phyloP scores from a whole-genome alignment of 148 eudicot genomes.

The Oxyria digyna region DNA sequence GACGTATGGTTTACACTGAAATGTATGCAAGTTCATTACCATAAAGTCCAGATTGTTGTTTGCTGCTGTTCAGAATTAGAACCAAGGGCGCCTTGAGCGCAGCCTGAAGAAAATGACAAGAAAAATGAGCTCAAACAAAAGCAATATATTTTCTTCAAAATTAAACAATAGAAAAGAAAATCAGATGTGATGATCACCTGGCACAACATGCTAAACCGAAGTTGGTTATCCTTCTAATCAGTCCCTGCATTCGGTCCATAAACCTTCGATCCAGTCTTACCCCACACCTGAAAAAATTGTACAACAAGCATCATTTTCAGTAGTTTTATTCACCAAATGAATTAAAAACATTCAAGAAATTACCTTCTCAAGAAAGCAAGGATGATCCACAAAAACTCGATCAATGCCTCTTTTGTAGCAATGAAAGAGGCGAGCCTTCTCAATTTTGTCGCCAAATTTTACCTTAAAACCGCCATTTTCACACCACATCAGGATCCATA shows the following conservation, averaged over 20 bases:
- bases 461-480: constrained; percentile 23
- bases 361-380: constrained; percentile 45
- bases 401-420: constrained; percentile 58
- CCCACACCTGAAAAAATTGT: constrained; percentile 62
- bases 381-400: constrained; percentile 51
- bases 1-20: not conserved
- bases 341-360: too few species aligned
- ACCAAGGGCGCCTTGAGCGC: constrained; percentile 85
- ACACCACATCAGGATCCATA: not conserved
- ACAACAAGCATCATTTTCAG: not conserved
- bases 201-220: constrained; percentile 73
- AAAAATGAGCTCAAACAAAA: not conserved
- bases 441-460: constrained; percentile 31
- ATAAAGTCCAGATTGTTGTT: constrained; percentile 77
- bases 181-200: too few species aligned
- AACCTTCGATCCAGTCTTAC: constrained; percentile 75
- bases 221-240: constrained; percentile 68
- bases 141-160: not conserved
- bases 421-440: constrained; percentile 42
- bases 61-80: constrained; percentile 51
- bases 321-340: not conserved
- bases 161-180: not conserved
- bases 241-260: constrained; percentile 78
- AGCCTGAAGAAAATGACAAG: constrained; percentile 38
- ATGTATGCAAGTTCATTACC: constrained; percentile 26